These are phyloP conservation scores for Hymenotorrendiella dingleyae DNA, from an alignment of 2,329 filamentous ascomycete species.

Conservation along the genomic window DNA sequence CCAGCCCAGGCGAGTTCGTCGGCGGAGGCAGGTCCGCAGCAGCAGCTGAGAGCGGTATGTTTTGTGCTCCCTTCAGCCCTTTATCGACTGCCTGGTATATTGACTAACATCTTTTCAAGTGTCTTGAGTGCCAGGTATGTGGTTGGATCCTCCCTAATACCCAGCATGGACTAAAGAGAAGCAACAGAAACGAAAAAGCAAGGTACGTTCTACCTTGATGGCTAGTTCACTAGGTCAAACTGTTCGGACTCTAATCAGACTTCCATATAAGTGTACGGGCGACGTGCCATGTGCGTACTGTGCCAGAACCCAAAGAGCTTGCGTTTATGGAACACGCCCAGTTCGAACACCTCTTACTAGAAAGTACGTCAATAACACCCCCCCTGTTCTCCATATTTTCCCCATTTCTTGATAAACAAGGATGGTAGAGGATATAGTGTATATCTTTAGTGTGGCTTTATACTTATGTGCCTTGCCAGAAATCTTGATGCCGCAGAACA, in stretches of 20 bases:
- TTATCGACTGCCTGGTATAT: background rate
- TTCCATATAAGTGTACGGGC: conserved; percentile 9
- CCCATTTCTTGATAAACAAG: no score
- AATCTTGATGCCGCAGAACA: conserved; percentile 11
- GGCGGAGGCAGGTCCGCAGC: no score
- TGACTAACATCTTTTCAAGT: conserved; percentile 2
- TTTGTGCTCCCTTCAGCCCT: background rate
- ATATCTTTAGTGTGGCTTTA: no score
- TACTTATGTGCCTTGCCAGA: background rate
- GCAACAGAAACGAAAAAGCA: conserved; percentile 17
- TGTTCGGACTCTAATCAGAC: background rate
- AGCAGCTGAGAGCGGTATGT: conserved; percentile 8
- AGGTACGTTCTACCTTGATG: conserved; percentile 13
- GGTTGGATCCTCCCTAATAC: background rate
- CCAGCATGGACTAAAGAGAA: background rate
- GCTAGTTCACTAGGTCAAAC: no score
- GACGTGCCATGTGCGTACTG: conserved; percentile 11
- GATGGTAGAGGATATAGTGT: no score
- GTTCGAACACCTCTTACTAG: conserved; percentile 14
- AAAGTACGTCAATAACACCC: conserved; percentile 3
- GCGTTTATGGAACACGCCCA: conserved; percentile 11
- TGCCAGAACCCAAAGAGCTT: conserved; percentile 7
- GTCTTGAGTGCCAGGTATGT: conserved; percentile 16
- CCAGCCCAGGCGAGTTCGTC: no score
- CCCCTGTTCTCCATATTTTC: background rate